Evolutionary conservation across 2,329 filamentous ascomycete genomes (phyloP).

Genomic region (Pseudogymnoascus sp.): DNA sequence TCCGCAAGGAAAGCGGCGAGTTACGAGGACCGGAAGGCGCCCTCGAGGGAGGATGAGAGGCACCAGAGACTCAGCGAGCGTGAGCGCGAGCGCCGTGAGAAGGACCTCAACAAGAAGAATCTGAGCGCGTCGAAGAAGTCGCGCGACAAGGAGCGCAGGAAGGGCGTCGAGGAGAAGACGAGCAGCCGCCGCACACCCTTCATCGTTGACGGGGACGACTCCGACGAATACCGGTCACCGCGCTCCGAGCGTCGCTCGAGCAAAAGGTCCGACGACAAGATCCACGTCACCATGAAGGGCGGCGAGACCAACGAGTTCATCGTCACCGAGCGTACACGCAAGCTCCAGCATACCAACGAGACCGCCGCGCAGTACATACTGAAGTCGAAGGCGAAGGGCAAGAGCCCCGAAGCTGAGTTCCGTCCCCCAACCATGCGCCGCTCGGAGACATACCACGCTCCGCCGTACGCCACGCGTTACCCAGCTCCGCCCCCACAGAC

Average conservation of each 20-base stretch:
- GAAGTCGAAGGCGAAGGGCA: slow-evolving; percentile 14
- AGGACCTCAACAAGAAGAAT: slow-evolving; percentile 24
- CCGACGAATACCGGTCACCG: slow-evolving; percentile 13
- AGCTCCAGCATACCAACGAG: slow-evolving; percentile 19
- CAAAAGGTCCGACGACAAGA: slow-evolving; percentile 13
- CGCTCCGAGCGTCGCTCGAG: slow-evolving; percentile 13
- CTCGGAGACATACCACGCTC: slow-evolving; percentile 23
- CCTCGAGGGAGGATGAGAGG: slow-evolving; percentile 27
- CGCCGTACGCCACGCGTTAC: slow-evolving; percentile 21
- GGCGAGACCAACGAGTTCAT: background rate
- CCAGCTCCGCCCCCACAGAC: slow-evolving; percentile 14
- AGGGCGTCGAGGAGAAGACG: slow-evolving; percentile 26
- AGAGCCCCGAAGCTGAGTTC: slow-evolving; percentile 12
- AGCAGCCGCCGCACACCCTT: slow-evolving; percentile 13
- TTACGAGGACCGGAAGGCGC: slow-evolving; percentile 33
- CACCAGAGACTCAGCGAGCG: slow-evolving; percentile 27
- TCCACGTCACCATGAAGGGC: background rate
- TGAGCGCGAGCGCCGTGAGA: slow-evolving; percentile 23
- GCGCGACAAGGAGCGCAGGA: slow-evolving; percentile 34
- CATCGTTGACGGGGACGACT: slow-evolving; percentile 23
- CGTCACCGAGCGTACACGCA: slow-evolving; percentile 7
- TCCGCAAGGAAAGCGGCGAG: slow-evolving; percentile 38
- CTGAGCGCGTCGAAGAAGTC: slow-evolving; percentile 23
- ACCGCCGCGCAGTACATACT: slow-evolving; percentile 25
- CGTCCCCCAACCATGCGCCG: slow-evolving; percentile 17